Conservation (phyloP, 1,284 basidiomycete species). For the Neotropicomus parvogracilis region DNA sequence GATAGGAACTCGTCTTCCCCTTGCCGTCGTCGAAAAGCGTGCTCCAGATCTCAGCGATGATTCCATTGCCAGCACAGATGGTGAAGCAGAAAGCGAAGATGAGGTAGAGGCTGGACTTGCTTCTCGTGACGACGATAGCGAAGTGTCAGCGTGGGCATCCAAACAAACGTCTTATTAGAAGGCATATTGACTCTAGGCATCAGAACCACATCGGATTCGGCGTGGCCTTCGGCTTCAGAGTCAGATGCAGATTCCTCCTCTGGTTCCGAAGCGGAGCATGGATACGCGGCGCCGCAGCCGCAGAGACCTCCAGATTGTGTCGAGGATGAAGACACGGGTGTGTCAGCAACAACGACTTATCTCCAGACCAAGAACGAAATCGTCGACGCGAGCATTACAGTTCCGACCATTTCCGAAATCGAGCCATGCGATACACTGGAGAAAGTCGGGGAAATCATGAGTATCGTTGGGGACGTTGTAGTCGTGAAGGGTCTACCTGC, state of each 20-base stretch:
- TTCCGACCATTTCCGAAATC: constrained; percentile 58
- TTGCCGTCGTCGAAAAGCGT: constrained; percentile 7
- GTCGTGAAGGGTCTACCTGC: constrained; percentile 63
- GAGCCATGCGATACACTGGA: constrained; percentile 59
- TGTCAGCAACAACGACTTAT: constrained; percentile 40
- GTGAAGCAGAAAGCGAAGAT: constrained; percentile 56
- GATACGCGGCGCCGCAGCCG: constrained; percentile 8
- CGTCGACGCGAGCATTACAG: constrained; percentile 43
- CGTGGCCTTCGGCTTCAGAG: constrained; percentile 44
- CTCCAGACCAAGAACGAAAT: constrained; percentile 66
- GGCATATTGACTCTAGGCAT: constrained; percentile 21
- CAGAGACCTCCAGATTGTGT: constrained; percentile 20
- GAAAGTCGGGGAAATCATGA: constrained; percentile 72
- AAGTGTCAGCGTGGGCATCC: constrained; percentile 21
- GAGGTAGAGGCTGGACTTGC: constrained; percentile 64
- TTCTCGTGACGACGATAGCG: constrained; percentile 37
- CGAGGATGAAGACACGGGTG: constrained; percentile 50
- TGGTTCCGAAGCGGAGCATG: constrained; percentile 29
- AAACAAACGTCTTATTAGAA: constrained; percentile 4
- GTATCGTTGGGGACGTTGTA: constrained; percentile 63
- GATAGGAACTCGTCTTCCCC: constrained; percentile 39
- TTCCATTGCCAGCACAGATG: constrained; percentile 50
- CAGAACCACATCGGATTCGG: constrained; percentile 35
- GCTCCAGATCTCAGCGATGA: constrained; percentile 32
- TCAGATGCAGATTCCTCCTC: constrained; percentile 35